A percentile compares a stretch with the other conserved stretches of the same genome.
These are phyloP conservation scores for Pseudofabraea citricarpa DNA, from an alignment of 2,329 filamentous ascomycete genomes.

Conservation along the genomic window DNA sequence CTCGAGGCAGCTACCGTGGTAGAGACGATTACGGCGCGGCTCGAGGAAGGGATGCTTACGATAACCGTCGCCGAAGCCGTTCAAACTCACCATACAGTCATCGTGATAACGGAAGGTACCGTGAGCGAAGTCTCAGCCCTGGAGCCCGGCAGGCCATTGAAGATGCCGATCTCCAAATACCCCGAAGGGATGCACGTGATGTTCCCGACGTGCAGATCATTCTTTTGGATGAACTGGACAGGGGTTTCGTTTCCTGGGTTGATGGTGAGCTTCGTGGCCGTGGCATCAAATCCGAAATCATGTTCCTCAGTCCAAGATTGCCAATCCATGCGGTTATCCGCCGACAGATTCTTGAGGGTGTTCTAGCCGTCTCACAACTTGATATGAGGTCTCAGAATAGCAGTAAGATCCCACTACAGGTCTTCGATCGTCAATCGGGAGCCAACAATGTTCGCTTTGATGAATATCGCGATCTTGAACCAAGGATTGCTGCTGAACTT, in stretches of 20 bases:
- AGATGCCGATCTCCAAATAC: constrained; percentile 64
- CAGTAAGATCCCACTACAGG: constrained; percentile 73
- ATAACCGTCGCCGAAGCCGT: constrained; percentile 46
- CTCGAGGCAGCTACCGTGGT: constrained; percentile 49
- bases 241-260: constrained; percentile 79
- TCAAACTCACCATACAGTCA: constrained; percentile 61
- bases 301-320: constrained; percentile 73
- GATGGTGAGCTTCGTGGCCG: constrained; percentile 69
- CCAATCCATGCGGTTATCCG: constrained; percentile 76
- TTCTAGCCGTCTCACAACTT: constrained; percentile 77
- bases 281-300: constrained; percentile 70
- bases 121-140: constrained; percentile 68
- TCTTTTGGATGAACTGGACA: constrained; percentile 70
- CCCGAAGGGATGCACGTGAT: constrained; percentile 65
- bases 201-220: constrained; percentile 90
- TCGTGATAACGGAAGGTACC: constrained; percentile 48
- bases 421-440: constrained; percentile 79
- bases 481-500: constrained; percentile 73
- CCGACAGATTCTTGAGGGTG: constrained; percentile 82
- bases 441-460: constrained; percentile 75
- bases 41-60: constrained; percentile 28
- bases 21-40: constrained; percentile 54
- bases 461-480: constrained; percentile 80
- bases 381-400: constrained; percentile 63
- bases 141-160: constrained; percentile 47